A percentile compares a stretch with the other conserved stretches of the same genome.
These are phyloP conservation scores for Mycena metata DNA, from an alignment of 768 basidiomycete species.

Conservation along the genomic window DNA sequence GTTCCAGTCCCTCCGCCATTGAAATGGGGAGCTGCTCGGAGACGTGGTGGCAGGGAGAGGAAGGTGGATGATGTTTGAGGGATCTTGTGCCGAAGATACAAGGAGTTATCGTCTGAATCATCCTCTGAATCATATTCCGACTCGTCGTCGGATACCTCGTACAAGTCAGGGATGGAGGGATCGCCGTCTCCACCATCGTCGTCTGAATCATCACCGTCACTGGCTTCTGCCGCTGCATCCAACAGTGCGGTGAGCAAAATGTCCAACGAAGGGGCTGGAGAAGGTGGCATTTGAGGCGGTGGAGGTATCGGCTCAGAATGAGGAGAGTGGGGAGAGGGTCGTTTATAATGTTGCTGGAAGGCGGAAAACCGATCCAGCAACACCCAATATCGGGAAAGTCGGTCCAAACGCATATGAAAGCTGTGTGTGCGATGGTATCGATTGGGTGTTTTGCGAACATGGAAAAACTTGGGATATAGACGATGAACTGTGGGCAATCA, in stretches of 20 bases:
- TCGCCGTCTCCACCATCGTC: too few relatives aligned
- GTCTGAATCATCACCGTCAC: too few relatives aligned
- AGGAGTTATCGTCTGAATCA: background rate
- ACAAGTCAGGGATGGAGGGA: too few relatives aligned
- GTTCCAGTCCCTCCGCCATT: background rate
- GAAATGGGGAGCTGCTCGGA: background rate
- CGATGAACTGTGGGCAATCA: background rate
- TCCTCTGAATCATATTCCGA: too few relatives aligned
- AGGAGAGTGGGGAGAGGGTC: background rate
- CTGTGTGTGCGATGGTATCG: conserved; percentile 20
- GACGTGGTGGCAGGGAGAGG: background rate
- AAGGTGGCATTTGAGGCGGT: too few relatives aligned
- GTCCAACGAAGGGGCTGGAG: too few relatives aligned
- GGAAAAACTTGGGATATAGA: background rate
- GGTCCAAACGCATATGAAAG: background rate
- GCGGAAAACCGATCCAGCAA: background rate
- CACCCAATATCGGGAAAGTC: background rate
- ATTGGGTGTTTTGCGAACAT: background rate
- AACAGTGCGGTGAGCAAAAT: too few relatives aligned
- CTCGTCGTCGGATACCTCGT: background rate
- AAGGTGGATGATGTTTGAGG: background rate
- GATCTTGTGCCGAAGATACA: background rate
- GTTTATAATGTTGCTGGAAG: background rate
- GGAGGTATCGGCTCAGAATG: background rate
- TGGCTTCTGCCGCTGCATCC: too few relatives aligned